phyloP scores from a whole-genome alignment of 2,329 filamentous ascomycete species.

The Colletotrichum sp. region DNA sequence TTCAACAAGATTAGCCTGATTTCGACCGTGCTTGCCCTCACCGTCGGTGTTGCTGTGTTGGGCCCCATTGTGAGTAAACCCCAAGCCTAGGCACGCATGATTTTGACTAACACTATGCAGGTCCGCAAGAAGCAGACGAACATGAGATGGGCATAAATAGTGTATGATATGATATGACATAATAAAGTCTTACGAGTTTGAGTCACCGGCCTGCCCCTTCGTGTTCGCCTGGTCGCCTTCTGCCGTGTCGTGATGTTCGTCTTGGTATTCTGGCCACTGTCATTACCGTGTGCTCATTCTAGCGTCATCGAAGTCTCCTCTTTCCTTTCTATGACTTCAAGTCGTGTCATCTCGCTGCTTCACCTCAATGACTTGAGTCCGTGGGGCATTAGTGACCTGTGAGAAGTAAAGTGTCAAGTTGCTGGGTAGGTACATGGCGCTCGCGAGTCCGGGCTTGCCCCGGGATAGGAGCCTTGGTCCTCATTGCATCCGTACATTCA shows the following conservation, averaged over 20 bases:
- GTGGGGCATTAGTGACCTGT: not conserved
- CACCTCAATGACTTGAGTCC: not conserved
- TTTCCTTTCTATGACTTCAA: not conserved
- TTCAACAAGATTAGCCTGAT: conserved; percentile 92
- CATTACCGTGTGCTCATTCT: not conserved
- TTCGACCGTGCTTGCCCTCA: conserved; percentile 81
- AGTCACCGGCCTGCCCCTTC: not conserved
- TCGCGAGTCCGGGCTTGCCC: not conserved
- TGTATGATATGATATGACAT: conserved; percentile 8
- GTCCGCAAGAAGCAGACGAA: conserved; percentile 73
- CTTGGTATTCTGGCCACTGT: not conserved
- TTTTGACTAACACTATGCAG: conserved; percentile 42
- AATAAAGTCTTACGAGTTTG: conserved; percentile 6
- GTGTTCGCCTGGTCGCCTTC: not conserved
- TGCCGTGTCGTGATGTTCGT: not conserved
- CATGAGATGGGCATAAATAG: conserved; percentile 55
- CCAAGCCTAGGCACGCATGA: not conserved
- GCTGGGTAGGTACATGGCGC: not conserved
- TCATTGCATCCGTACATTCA: not conserved
- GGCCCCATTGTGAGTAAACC: conserved; percentile 77
- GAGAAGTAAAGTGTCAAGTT: not conserved
- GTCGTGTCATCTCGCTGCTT: rapidly evolving
- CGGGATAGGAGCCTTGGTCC: not conserved
- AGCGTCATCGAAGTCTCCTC: not conserved
- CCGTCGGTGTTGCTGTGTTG: conserved; percentile 76